A percentile compares a stretch with the other conserved stretches of the same genome.
These are phyloP conservation scores for Trichoderma citrinoviride DNA, from an alignment of 2,329 filamentous ascomycete species.

Conservation along the genomic window DNA sequence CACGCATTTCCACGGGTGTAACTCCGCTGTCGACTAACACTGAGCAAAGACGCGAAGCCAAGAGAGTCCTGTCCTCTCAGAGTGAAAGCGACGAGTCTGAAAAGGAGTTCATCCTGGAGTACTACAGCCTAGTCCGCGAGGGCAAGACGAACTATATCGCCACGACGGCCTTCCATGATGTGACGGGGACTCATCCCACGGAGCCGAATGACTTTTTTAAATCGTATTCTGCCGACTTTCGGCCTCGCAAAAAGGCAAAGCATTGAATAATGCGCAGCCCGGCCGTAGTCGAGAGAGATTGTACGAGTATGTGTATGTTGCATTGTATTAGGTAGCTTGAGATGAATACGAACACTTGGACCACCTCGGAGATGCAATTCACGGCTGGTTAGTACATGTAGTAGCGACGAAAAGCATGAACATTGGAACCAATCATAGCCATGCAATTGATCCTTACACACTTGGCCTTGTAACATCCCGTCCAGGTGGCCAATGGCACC, in stretches of 20 bases:
- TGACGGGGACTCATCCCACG: slow-evolving; percentile 46
- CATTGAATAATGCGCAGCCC: not conserved
- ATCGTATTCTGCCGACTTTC: slow-evolving; percentile 36
- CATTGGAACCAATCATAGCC: no score
- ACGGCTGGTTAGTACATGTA: no score
- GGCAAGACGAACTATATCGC: slow-evolving; percentile 55
- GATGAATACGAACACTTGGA: no score
- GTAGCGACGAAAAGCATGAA: no score
- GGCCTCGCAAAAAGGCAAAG: slow-evolving; percentile 25
- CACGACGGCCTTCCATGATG: slow-evolving; percentile 49
- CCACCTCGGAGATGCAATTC: no score
- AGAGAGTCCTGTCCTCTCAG: slow-evolving; percentile 19
- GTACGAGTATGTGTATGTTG: no score
- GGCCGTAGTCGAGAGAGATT: no score
- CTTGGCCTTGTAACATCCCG: no score
- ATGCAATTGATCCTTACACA: no score
- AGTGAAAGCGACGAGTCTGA: slow-evolving; percentile 37
- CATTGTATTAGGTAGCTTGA: no score
- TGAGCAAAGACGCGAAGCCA: slow-evolving; percentile 20
- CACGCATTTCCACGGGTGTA: not conserved
- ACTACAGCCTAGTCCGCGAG: slow-evolving; percentile 51
- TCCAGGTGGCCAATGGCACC: no score
- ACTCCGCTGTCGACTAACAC: not conserved
- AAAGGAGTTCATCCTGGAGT: slow-evolving; percentile 49
- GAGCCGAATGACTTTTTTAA: slow-evolving; percentile 50